Conservation (phyloP, 2,329 filamentous ascomycete species). For the Colletotrichum euphorbiae region DNA sequence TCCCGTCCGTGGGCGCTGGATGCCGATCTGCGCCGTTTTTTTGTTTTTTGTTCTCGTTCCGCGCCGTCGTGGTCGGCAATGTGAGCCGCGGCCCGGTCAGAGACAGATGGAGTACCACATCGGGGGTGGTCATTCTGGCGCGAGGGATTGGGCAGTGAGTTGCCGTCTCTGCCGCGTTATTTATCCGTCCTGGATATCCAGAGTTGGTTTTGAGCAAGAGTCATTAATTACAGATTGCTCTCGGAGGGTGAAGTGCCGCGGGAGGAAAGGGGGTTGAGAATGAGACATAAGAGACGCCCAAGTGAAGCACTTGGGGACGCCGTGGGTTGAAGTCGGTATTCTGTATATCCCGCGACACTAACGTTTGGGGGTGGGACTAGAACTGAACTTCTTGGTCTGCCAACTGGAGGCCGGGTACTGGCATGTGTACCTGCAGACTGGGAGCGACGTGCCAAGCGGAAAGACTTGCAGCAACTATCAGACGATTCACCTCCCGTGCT, state of each 20-base stretch:
- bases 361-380: conserved; percentile 44
- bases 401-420: conserved; percentile 57
- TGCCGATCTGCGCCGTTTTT: conserved; percentile 1
- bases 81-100: conserved; percentile 14
- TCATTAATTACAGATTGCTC: neutral
- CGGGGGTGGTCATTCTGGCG: neutral
- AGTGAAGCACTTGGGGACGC: conserved; percentile 55
- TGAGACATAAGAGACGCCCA: neutral
- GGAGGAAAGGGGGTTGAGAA: neutral
- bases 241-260: conserved; percentile 12
- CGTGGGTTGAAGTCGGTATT: conserved; percentile 43
- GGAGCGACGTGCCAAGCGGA: conserved; percentile 60
- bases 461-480: conserved; percentile 65
- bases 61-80: neutral
- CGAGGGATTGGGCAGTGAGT: neutral
- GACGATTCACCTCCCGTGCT: conserved; percentile 64
- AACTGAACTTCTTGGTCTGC: conserved; percentile 65
- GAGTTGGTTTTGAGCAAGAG: neutral
- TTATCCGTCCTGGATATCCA: conserved; percentile 21
- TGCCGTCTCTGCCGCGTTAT: neutral
- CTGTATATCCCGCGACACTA: neutral
- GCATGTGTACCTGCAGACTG: conserved; percentile 65
- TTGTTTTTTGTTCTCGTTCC: neutral
- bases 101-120: conserved; percentile 22
- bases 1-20: neutral